These are phyloP conservation scores for Nannizziopsis arthrosporioides DNA, from an alignment of 2,329 filamentous ascomycete species.

Conservation along the genomic window DNA sequence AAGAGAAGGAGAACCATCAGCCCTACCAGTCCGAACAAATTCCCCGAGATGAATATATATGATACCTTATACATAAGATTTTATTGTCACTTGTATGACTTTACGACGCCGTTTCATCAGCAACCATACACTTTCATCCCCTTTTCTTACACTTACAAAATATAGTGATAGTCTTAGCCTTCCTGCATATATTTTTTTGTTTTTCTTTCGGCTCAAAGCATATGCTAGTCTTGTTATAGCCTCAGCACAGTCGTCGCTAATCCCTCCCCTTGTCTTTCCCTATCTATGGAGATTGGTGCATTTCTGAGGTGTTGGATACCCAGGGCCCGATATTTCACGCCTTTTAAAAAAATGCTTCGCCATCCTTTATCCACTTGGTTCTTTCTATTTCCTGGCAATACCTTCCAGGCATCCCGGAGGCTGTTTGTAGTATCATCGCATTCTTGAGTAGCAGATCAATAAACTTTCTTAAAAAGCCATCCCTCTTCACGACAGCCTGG, in stretches of 20 bases:
- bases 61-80: not conserved
- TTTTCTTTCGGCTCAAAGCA: not conserved
- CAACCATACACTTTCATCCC: not conserved
- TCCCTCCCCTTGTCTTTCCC: not conserved
- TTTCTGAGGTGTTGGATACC: conserved; percentile 35
- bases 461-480: no score
- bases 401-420: no score
- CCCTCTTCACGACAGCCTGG: no score
- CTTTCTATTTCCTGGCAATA: not conserved
- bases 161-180: not conserved
- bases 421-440: no score
- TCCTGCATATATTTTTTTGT: conserved; percentile 6
- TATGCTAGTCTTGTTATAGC: not conserved
- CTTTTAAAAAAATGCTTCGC: conserved; percentile 2
- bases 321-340: conserved; percentile 16
- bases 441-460: no score
- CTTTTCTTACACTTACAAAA: not conserved
- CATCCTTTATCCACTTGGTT: not conserved
- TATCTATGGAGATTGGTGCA: conserved; percentile 20
- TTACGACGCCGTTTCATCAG: no score
- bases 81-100: not conserved
- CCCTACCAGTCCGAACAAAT: conserved; percentile 9
- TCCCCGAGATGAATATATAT: conserved; percentile 16
- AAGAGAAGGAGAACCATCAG: conserved; percentile 13
- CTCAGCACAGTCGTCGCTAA: not conserved